A percentile compares a stretch with the other conserved stretches of the same genome.
Evolutionary conservation across 2,329 filamentous ascomycete genomes (phyloP).

Genomic region (Nemania serpens): DNA sequence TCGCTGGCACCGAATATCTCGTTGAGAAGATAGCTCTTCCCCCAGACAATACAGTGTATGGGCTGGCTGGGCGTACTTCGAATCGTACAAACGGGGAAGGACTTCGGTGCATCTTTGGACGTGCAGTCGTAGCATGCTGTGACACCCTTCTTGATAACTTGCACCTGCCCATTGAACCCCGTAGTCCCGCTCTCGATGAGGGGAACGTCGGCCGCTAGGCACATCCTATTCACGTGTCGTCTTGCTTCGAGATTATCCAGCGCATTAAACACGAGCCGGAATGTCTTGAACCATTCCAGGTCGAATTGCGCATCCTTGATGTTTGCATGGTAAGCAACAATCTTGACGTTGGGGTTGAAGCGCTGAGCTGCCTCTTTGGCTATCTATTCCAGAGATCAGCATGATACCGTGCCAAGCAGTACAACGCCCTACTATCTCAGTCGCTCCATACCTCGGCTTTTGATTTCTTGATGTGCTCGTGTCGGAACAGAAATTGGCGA

Average conservation of each 20-base stretch:
- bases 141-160: constrained; percentile 89
- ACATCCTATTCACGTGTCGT: constrained; percentile 97
- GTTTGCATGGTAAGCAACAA: constrained; percentile 89
- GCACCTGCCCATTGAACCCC: constrained; percentile 96
- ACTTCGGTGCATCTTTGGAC: constrained; percentile 86
- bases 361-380: constrained; percentile 88
- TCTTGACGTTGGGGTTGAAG: constrained; percentile 87
- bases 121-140: constrained; percentile 98
- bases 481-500: constrained; percentile 93
- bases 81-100: constrained; percentile 96
- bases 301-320: constrained; percentile 91
- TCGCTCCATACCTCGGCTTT: constrained; percentile 77
- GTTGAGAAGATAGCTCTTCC: constrained; percentile 92
- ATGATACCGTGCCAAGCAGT: constrained; percentile 15
- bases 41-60: constrained; percentile 99
- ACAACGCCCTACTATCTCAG: constrained; percentile 19
- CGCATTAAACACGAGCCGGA: constrained; percentile 91
- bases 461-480: constrained; percentile 96
- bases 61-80: constrained; percentile 94
- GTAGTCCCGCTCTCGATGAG: constrained; percentile 96
- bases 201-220: constrained; percentile 85
- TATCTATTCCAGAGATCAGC: constrained; percentile 59
- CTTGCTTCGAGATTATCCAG: constrained; percentile 94
- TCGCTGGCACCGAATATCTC: constrained; percentile 94
- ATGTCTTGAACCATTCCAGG: constrained; percentile 83